Conservation (phyloP, 176 grass and related monocot species). For the bread wheat (Triticum aestivum) region DNA sequence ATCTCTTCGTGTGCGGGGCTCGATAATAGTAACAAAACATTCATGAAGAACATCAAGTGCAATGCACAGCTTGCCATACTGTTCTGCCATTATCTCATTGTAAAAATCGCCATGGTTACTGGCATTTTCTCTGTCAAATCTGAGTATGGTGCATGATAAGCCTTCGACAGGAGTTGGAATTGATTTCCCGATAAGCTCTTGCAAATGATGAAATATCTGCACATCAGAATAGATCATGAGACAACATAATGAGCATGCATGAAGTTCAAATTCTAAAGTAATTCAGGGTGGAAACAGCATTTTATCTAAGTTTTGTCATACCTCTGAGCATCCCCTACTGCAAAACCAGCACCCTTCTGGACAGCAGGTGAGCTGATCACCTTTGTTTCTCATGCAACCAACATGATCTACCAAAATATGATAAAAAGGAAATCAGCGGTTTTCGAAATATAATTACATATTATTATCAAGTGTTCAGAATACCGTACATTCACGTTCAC, state of each 20-base stretch:
- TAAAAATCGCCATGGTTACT: slow-evolving; percentile 25
- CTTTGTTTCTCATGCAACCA: slow-evolving; percentile 54
- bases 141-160: slow-evolving; percentile 66
- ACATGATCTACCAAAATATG: slow-evolving; percentile 65
- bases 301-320: slow-evolving; percentile 24
- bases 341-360: slow-evolving; percentile 69
- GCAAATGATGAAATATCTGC: slow-evolving; percentile 55
- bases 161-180: slow-evolving; percentile 45
- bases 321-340: slow-evolving; percentile 60
- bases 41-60: slow-evolving; percentile 76
- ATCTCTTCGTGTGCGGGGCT: slow-evolving; percentile 64
- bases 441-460: slow-evolving; percentile 12
- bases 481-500: slow-evolving; percentile 75
- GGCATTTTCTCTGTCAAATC: slow-evolving; percentile 38
- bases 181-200: slow-evolving; percentile 48
- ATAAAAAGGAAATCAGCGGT: slow-evolving; percentile 28
- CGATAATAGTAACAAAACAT: slow-evolving; percentile 75
- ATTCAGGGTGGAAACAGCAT: slow-evolving; percentile 11
- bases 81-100: slow-evolving; percentile 46
- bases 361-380: slow-evolving; percentile 32
- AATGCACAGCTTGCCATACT: slow-evolving; percentile 54
- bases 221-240: slow-evolving; percentile 27
- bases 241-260: slow-evolving; percentile 14
- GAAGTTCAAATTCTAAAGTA: slow-evolving; percentile 19
- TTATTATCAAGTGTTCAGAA: neutral